These are phyloP conservation scores for Thermothelomyces thermophilus DNA, from an alignment of 2,329 filamentous ascomycete genomes.

Conservation along the genomic window DNA sequence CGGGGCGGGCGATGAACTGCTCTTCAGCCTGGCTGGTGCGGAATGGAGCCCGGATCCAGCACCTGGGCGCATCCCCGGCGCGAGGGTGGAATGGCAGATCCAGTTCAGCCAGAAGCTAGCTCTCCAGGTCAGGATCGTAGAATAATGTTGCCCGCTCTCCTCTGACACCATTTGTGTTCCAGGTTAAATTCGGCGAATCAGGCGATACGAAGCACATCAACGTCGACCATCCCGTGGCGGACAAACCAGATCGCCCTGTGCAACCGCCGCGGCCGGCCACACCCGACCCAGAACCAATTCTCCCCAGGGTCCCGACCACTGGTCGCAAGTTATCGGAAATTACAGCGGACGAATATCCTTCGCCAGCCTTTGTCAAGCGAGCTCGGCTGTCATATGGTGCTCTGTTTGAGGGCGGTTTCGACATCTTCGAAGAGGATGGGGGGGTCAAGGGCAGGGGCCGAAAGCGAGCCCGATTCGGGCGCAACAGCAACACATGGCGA, in stretches of 20 bases:
- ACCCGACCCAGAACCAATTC: conserved; percentile 15
- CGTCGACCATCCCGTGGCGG: conserved; percentile 40
- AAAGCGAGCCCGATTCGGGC: conserved; percentile 64
- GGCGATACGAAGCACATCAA: conserved; percentile 44
- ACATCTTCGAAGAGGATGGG: conserved; percentile 66
- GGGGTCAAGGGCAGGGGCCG: conserved; percentile 53
- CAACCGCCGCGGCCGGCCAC: conserved; percentile 16
- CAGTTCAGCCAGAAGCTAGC: conserved; percentile 46
- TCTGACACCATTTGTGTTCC: conserved; percentile 7
- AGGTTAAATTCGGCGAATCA: conserved; percentile 42
- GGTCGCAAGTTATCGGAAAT: conserved; percentile 29
- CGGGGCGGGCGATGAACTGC: conserved; percentile 71
- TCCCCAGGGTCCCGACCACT: conserved; percentile 6
- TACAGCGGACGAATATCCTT: conserved; percentile 55
- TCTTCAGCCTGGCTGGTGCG: conserved; percentile 62
- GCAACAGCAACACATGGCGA: conserved; percentile 64
- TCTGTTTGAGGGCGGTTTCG: conserved; percentile 55
- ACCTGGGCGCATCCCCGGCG: conserved; percentile 42
- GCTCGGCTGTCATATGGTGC: conserved; percentile 63
- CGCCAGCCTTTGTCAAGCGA: conserved; percentile 73
- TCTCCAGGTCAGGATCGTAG: conserved; percentile 36
- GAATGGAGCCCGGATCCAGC: conserved; percentile 54
- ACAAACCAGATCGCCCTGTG: conserved; percentile 10
- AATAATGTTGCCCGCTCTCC: background rate
- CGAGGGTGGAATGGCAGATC: conserved; percentile 53